Conservation (phyloP, 2,329 filamentous ascomycete species). For the Whalleya microplaca region DNA sequence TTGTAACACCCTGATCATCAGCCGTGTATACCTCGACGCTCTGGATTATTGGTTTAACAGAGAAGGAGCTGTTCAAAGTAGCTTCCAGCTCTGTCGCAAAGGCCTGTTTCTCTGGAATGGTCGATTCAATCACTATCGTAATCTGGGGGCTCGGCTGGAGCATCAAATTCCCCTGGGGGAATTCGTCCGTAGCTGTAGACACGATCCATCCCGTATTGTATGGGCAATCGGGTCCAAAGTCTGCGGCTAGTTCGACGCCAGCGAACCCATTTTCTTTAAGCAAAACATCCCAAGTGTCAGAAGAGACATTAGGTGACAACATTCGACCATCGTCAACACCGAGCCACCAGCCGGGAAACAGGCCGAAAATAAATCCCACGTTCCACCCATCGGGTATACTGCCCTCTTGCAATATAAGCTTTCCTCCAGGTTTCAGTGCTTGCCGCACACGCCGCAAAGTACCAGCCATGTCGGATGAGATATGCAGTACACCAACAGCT, state of each 20-base stretch:
- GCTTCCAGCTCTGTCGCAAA: too few relatives aligned
- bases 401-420: conserved; percentile 21
- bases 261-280: conserved; percentile 15
- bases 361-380: conserved; percentile 20
- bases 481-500: conserved; percentile 21
- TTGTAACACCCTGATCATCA: too few relatives aligned
- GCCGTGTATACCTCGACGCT: too few relatives aligned
- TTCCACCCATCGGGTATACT: conserved; percentile 1
- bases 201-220: conserved; percentile 14
- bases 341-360: conserved; percentile 25
- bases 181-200: conserved; percentile 2
- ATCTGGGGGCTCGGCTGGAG: too few relatives aligned
- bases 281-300: conserved; percentile 9
- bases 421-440: conserved; percentile 24
- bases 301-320: conserved; percentile 5
- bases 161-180: too few relatives aligned
- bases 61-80: too few relatives aligned
- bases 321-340: conserved; percentile 4
- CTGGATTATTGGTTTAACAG: too few relatives aligned
- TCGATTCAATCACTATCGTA: conserved; percentile 3
- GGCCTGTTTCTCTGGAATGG: too few relatives aligned
- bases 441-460: conserved; percentile 12
- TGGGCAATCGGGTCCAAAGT: too few relatives aligned
- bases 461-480: conserved; percentile 7
- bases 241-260: conserved; percentile 10